Base-by-base conservation (phyloP, 176 grass and related monocot species). In the Coix lacrymajobi region DNA sequence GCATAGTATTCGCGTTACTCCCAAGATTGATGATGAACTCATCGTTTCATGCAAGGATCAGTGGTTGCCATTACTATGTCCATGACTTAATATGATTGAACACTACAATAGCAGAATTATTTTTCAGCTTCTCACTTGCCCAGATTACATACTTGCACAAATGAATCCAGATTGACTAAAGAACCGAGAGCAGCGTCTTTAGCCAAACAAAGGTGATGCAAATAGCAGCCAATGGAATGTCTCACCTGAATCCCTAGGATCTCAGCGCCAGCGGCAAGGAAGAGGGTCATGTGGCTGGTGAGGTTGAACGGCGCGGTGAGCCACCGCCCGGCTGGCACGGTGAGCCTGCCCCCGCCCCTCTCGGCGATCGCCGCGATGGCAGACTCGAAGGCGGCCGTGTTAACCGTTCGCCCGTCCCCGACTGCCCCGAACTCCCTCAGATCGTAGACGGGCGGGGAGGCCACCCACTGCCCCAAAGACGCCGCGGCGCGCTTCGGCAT, bases 241-340 rank as follows among this genome's bases (percentile, higher is more conserved):
- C 76, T 81, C 84, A 91, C 95, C 95, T 94, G 83, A 73, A 93
- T 86, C 60, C 88, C 96, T 0, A 90, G 76, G 74, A 98, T 95
- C 76, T 88, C 88, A 25, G 96, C 87, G 0, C 91, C 96, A 1
- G 92, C 34, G 13, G 83, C 90, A 4, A 98, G 96, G 88, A 95
- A 98, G 16, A 98, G 89, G 22, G 91, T 95, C 96, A 98, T 93
- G 58, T 38, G 82, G 77, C 90, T 98, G 8, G 93, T 98, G 71
- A 98, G 91, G 84, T 98, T 98, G 41, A 98, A 98, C 31, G 96
- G 93, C 39, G 89, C 92, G 1, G 96, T 95, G 69, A 98, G 93
- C 92, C 92, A 98, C 40, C 90, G 29, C 3, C 96, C 96, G 0
- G 68, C 20, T 0, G 84, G 81, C 62, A 98, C 92, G 20, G 72